phyloP scores from a whole-genome alignment of 139 green algal species.

The Chlorella vulgaris region DNA sequence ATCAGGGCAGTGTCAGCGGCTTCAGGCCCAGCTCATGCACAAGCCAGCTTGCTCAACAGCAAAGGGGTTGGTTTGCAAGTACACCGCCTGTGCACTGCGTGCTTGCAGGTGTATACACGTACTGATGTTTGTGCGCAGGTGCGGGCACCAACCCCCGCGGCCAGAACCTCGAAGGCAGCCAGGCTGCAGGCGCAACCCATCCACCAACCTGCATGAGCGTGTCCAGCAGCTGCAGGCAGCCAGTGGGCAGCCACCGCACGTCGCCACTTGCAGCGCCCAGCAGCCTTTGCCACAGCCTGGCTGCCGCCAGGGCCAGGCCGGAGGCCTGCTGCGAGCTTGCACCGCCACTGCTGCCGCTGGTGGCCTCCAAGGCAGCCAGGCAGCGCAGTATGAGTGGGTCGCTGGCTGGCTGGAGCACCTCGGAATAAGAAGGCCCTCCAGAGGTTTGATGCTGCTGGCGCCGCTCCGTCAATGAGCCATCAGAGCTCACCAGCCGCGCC shows the following conservation, averaged over 20 bases:
- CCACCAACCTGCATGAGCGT: conserved; percentile 54
- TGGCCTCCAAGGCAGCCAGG: conserved; percentile 4
- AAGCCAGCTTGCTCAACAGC: too few species aligned
- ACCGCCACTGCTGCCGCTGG: conserved; percentile 9
- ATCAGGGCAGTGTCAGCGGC: neutral
- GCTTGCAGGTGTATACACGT: too few species aligned
- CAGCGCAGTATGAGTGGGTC: conserved; percentile 68
- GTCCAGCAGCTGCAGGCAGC: conserved; percentile 70
- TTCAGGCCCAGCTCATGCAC: too few species aligned
- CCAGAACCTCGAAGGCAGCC: neutral
- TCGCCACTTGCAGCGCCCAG: conserved; percentile 8
- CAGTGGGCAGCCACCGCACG: conserved; percentile 72
- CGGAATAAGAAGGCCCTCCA: conserved; percentile 30
- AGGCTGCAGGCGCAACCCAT: too few species aligned
- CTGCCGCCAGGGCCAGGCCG: neutral
- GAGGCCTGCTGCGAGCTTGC: neutral
- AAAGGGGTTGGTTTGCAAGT: too few species aligned
- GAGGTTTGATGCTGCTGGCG: neutral
- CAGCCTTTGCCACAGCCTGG: conserved; percentile 7
- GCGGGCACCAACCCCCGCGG: neutral
- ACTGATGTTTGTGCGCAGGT: too few species aligned
- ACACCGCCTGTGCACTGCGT: too few species aligned
- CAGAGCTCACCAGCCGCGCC: neutral
- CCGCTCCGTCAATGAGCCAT: too few species aligned
- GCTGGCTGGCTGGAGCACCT: conserved; percentile 57